phyloP scores from a whole-genome alignment of 257 asterid genomes.

The Penstemon barbatus region DNA sequence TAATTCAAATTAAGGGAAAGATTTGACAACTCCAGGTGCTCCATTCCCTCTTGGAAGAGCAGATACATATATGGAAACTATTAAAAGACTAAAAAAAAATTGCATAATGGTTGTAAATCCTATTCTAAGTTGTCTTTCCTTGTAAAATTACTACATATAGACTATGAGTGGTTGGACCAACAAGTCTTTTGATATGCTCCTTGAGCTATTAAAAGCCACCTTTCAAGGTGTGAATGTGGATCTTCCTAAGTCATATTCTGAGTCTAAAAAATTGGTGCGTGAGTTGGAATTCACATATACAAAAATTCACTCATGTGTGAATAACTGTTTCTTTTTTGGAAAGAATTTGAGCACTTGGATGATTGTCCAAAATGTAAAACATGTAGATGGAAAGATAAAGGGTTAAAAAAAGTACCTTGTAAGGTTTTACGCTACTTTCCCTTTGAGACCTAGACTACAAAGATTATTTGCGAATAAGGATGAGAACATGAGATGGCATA shows the following conservation, averaged over 20 bases:
- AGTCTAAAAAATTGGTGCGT: slow-evolving; percentile 1
- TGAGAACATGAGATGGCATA: slow-evolving; percentile 12
- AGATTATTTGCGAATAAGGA: neutral
- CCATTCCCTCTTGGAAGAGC: neutral
- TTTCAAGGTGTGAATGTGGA: neutral
- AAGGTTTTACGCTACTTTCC: neutral
- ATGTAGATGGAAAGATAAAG: neutral
- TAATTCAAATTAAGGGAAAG: neutral
- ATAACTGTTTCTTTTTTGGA: neutral
- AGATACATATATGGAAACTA: neutral
- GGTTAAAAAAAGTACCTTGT: neutral
- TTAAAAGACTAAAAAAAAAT: neutral
- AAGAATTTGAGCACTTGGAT: neutral
- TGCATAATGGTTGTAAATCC: neutral
- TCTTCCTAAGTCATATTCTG: slow-evolving; percentile 14
- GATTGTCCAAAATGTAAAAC: too few relatives aligned
- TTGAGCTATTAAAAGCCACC: slow-evolving; percentile 8
- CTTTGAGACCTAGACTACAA: slow-evolving; percentile 12
- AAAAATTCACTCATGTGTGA: neutral
- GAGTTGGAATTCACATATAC: slow-evolving; percentile 16
- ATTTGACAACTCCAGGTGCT: neutral
- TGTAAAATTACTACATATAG: neutral
- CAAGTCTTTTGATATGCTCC: slow-evolving; percentile 13
- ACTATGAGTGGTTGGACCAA: slow-evolving; percentile 5
- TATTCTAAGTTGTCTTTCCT: neutral